Conservation (phyloP, 129 eudicot species). For the Mikania micrantha region DNA sequence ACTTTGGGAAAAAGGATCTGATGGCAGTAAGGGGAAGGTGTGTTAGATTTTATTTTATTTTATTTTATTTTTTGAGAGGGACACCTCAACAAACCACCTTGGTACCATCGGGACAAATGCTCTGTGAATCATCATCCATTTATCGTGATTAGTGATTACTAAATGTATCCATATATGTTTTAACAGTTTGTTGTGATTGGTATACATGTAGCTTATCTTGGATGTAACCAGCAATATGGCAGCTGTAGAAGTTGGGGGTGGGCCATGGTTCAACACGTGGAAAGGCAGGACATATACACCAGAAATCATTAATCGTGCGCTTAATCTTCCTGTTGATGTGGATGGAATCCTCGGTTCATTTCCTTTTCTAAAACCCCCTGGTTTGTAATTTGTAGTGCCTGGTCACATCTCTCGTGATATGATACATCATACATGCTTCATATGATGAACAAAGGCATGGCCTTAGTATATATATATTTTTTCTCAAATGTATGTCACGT, state of each 20-base stretch:
- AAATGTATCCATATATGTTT: background rate
- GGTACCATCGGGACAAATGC: too few species aligned
- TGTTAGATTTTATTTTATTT: too few species aligned
- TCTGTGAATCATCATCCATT: too few species aligned
- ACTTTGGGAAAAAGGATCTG: conserved; percentile 57
- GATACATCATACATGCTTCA: too few species aligned
- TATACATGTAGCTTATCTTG: conserved; percentile 53
- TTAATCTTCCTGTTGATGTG: conserved; percentile 67
- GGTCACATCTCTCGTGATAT: too few species aligned
- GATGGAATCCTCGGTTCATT: conserved; percentile 58
- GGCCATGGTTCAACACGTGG: conserved; percentile 96
- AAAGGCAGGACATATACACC: conserved; percentile 67
- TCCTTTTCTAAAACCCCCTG: conserved; percentile 92
- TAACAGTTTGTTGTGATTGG: conserved; percentile 1
- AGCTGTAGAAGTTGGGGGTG: conserved; percentile 96
- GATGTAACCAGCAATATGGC: conserved; percentile 95
- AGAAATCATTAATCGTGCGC: conserved; percentile 59
- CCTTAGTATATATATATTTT: too few species aligned
- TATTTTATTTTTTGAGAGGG: too few species aligned
- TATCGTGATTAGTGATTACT: background rate
- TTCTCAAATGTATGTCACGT: too few species aligned
- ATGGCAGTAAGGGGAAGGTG: conserved; percentile 92
- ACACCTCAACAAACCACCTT: too few species aligned
- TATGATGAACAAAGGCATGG: too few species aligned
- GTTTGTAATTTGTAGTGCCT: conserved; percentile 33